Conservation (phyloP, 2,329 filamentous ascomycete species). For the Penicillium sp. region DNA sequence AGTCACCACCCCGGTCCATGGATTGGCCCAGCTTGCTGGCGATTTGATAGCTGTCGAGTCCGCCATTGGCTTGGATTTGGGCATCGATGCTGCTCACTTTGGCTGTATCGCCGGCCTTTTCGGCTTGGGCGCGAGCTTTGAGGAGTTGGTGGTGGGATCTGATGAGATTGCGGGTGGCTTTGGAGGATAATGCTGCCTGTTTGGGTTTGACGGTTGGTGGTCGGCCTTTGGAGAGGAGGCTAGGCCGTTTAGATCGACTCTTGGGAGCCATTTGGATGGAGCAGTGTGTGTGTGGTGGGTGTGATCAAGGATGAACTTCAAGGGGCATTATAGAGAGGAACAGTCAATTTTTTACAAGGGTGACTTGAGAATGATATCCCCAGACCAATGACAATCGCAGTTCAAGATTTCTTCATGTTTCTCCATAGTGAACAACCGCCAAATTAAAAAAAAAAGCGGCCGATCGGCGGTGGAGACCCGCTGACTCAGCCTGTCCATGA, state of each 20-base stretch:
- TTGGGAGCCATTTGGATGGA: constrained; percentile 36
- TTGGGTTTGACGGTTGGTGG: constrained; percentile 50
- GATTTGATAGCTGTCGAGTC: constrained; percentile 65
- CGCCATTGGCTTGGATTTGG: constrained; percentile 63
- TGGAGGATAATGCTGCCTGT: constrained; percentile 57
- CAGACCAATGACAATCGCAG: neutral
- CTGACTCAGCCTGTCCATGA: constrained; percentile 15
- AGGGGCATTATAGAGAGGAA: constrained; percentile 3
- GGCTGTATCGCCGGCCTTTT: constrained; percentile 52
- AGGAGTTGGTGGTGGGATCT: constrained; percentile 65
- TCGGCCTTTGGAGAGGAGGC: constrained; percentile 52
- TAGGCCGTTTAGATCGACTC: constrained; percentile 43
- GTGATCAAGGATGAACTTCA: neutral
- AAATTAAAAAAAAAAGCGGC: constrained; percentile 5
- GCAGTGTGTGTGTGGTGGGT: too few species aligned
- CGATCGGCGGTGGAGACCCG: constrained; percentile 18
- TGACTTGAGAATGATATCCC: neutral
- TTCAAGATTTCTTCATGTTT: neutral
- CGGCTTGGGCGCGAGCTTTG: constrained; percentile 61
- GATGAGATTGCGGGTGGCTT: constrained; percentile 64
- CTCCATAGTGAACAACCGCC: neutral
- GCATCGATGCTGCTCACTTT: constrained; percentile 52
- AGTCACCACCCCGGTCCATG: constrained; percentile 66
- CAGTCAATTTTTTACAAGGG: neutral
- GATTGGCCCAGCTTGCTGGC: constrained; percentile 69